Evolutionary conservation across 768 basidiomycete species (phyloP).

Genomic region (Pleurotus eryngii): DNA sequence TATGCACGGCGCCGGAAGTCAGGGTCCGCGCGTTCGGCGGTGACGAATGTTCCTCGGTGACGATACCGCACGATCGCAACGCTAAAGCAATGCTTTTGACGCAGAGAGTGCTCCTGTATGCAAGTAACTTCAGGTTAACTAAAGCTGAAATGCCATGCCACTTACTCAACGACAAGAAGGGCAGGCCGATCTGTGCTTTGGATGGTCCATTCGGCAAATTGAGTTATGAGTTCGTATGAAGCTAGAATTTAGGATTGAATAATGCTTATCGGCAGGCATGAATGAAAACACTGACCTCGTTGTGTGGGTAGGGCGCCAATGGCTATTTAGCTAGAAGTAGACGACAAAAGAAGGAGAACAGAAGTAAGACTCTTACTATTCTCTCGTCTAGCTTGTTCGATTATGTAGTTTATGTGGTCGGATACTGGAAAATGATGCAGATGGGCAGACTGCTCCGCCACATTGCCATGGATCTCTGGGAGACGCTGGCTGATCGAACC

Average conservation of each 20-base stretch:
- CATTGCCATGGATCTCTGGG: conserved; percentile 28
- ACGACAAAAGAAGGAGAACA: not conserved
- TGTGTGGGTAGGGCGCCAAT: conserved; percentile 29
- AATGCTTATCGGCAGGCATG: not conserved
- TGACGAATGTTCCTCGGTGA: conserved; percentile 24
- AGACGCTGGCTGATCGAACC: conserved; percentile 32
- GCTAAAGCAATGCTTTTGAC: conserved; percentile 15
- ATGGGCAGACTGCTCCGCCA: conserved; percentile 1
- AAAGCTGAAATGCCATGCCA: not conserved
- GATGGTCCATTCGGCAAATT: not conserved
- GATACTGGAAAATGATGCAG: conserved; percentile 7
- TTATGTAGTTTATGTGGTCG: conserved; percentile 22
- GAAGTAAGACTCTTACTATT: conserved; percentile 29
- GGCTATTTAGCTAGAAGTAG: conserved; percentile 18
- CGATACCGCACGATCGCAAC: conserved; percentile 14
- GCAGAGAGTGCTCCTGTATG: conserved; percentile 19
- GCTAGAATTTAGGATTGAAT: not conserved
- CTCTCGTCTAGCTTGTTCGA: conserved; percentile 28
- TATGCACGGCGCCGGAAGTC: conserved; percentile 30
- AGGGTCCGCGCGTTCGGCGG: conserved; percentile 18
- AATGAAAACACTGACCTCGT: not conserved
- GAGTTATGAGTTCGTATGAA: not conserved
- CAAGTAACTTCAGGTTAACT: conserved; percentile 4
- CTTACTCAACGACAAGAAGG: conserved; percentile 8
- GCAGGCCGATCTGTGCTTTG: not conserved